Evolutionary conservation across 176 grass and related monocot species (phyloP), one percentile per base, ranked within the genome.

Genomic region (Lolium multiflorum): DNA sequence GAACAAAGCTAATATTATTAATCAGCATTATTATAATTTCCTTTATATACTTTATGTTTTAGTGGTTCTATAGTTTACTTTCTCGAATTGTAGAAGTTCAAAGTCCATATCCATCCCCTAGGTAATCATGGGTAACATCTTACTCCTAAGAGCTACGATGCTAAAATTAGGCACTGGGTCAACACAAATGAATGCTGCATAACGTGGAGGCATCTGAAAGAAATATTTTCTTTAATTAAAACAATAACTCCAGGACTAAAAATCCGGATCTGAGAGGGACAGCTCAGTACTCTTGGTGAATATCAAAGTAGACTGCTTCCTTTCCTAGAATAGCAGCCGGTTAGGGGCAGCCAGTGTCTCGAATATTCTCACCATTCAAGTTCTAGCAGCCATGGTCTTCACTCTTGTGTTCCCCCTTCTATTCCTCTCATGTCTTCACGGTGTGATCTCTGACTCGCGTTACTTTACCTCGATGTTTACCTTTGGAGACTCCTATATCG

Each of bases 401-500:
- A 28, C 21, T 7, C 46, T 21, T 82, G 11, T 31, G 7, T 21
- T 82, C 48, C 57, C 35, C 15, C 4, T 87, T 25, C 15, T 55
- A 35, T n/a, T 87, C 47, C 57, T 87, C n/a, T 26, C n/a, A 17
- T 46, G 21, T 21, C 47, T 67, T 15, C 64, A 15, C 3, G 7
- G 47, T 1, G n/a, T 13, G 78, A 67, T 35, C 4, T 76, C 71
- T 3, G 48, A 12, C 25, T 48, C 79, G 1, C 12, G 12, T 0
- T n/a, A 18, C 58, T 26, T 89, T 71, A 79, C 83, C 41, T 86
- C 87, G 4, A 87, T 94, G 67, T 91, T 91, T 63, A 58, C 77
- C 61, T 56, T 92, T 1, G 87, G 89, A 3, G 88, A 95, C 79
- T 95, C 90, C 11, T 82, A 82, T 63, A 84, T 84, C 4, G 93